A percentile compares a stretch with the other conserved stretches of the same genome.
phyloP scores from a whole-genome alignment of 306 rosid species.

The Vigna trinervia region DNA sequence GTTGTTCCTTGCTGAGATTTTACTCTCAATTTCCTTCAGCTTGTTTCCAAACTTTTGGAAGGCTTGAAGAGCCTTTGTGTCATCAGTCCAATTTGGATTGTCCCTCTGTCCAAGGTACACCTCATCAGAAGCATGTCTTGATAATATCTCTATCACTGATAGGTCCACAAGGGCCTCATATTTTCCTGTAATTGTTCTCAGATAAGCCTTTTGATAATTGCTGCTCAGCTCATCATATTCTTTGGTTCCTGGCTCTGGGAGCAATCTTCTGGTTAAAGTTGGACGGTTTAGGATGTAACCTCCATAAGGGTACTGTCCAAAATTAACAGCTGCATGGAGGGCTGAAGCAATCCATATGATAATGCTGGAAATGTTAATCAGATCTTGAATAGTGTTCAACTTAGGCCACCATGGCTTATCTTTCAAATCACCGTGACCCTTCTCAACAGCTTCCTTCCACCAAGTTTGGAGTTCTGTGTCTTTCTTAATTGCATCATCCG shows the following conservation, averaged over 20 bases:
- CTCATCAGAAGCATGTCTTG: no score
- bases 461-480: slow-evolving; percentile 67
- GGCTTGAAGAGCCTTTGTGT: slow-evolving; percentile 26
- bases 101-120: slow-evolving; percentile 45
- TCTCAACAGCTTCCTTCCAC: slow-evolving; percentile 66
- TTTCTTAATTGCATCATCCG: slow-evolving; percentile 38
- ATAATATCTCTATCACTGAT: no score
- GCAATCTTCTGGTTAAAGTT: slow-evolving; percentile 54
- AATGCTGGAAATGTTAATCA: slow-evolving; percentile 49
- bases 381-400: slow-evolving; percentile 50
- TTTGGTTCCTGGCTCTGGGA: slow-evolving; percentile 55
- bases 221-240: slow-evolving; percentile 54
- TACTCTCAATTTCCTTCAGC: slow-evolving; percentile 29
- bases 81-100: slow-evolving; percentile 43
- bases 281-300: slow-evolving; percentile 72
- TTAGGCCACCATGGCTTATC: slow-evolving; percentile 66
- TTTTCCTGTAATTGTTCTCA: no score
- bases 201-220: no score
- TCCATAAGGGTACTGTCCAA: slow-evolving; percentile 71
- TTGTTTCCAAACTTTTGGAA: slow-evolving; percentile 38
- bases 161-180: no score
- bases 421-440: slow-evolving; percentile 63
- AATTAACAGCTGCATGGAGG: slow-evolving; percentile 68
- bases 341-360: slow-evolving; percentile 70
- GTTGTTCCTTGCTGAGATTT: not conserved